Percentiles rank a stretch among this genome's conserved stretches.
Conservation (phyloP, 768 basidiomycete genomes). For the Naematelia aurantialba region DNA sequence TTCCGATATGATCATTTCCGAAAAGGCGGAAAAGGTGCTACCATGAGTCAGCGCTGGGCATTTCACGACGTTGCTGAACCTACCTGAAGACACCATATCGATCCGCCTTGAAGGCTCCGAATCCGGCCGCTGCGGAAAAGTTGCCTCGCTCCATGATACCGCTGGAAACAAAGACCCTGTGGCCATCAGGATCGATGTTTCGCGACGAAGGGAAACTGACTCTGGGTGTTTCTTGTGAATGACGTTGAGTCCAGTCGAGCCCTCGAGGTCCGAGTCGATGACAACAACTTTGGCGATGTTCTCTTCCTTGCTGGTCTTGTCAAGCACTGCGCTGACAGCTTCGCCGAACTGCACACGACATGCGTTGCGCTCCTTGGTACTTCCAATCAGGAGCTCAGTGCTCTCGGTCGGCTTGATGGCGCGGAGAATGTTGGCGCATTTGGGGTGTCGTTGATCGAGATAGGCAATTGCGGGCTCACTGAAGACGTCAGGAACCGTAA, state of each 20-base stretch:
- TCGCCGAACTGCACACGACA: constrained; percentile 82
- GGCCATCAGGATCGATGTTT: too few relatives aligned
- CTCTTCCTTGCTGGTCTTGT: constrained; percentile 70
- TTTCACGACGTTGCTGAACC: background rate
- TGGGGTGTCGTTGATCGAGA: constrained; percentile 61
- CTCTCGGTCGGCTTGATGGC: constrained; percentile 61
- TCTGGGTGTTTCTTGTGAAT: constrained; percentile 89
- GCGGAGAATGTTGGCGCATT: constrained; percentile 59
- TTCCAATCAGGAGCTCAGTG: constrained; percentile 66
- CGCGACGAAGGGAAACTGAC: too few relatives aligned
- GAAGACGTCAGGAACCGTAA: background rate
- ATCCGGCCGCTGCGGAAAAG: constrained; percentile 78
- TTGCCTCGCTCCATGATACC: constrained; percentile 71
- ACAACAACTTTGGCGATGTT: constrained; percentile 76
- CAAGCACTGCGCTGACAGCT: constrained; percentile 73
- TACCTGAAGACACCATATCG: constrained; percentile 61
- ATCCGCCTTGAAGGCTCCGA: constrained; percentile 68
- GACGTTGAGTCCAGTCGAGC: constrained; percentile 79
- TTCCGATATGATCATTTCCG: constrained; percentile 86
- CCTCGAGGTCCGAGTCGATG: constrained; percentile 83
- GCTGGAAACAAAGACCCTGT: constrained; percentile 24
- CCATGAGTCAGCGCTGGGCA: background rate
- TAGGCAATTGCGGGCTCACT: constrained; percentile 75
- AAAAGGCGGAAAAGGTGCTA: constrained; percentile 80
- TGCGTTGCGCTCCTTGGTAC: constrained; percentile 69